Percentiles rank a stretch among this genome's conserved stretches.
Evolutionary conservation across 495 filamentous ascomycete species (phyloP).

Genomic region (Viridothelium virens): DNA sequence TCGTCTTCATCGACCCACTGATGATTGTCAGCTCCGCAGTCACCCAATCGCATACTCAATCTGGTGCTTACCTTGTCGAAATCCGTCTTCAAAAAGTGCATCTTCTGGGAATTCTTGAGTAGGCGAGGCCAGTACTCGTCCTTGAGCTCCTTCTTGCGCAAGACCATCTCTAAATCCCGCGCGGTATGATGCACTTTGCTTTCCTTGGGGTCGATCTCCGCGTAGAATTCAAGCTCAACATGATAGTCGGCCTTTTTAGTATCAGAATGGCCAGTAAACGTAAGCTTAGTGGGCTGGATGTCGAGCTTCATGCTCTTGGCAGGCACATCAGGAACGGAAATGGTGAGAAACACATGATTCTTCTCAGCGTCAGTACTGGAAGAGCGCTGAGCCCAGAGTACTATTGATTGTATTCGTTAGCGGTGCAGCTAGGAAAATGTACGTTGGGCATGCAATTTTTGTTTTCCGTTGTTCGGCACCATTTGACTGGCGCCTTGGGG

Average conservation of each 20-base stretch:
- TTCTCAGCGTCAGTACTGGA: conserved; percentile 67
- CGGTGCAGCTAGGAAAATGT: background rate
- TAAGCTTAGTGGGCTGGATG: conserved; percentile 65
- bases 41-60: background rate
- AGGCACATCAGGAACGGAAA: conserved; percentile 74
- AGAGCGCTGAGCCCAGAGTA: conserved; percentile 97
- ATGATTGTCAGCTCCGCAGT: conserved; percentile 4
- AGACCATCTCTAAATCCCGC: conserved; percentile 77
- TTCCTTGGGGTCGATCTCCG: conserved; percentile 76
- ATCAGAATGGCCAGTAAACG: conserved; percentile 71
- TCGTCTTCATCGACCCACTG: conserved; percentile 99
- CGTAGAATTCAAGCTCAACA: conserved; percentile 82
- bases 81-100: conserved; percentile 97
- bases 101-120: conserved; percentile 77
- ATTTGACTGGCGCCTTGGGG: conserved; percentile 1
- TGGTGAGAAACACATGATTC: conserved; percentile 88
- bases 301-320: conserved; percentile 63
- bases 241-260: conserved; percentile 76
- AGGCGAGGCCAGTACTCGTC: conserved; percentile 90
- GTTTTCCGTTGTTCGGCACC: conserved; percentile 6
- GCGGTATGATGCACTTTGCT: conserved; percentile 76
- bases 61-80: conserved; percentile 74
- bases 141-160: conserved; percentile 93
- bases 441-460: background rate
- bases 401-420: conserved; percentile 40